Base-by-base conservation (phyloP, 495 filamentous ascomycete genomes). In the Sporormia fimetaria region DNA sequence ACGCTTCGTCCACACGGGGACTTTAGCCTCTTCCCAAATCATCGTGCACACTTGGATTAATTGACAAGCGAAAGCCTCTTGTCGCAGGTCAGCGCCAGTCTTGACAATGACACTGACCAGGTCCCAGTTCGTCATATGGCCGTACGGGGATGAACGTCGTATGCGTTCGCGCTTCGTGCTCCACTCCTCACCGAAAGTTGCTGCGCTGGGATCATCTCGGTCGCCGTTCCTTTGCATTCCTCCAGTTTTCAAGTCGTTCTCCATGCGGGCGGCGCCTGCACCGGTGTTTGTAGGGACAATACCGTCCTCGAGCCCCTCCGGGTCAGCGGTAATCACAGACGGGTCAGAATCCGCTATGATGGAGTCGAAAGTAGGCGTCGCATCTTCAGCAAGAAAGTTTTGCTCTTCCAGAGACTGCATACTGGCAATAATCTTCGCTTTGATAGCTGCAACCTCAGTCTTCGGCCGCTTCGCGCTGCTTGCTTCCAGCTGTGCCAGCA, bases 381-480 rank as follows among this genome's bases (percentile, higher is more conserved):
- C 27, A 18, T 63, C 58, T 44, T 76, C 75, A 37, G 79, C 71
- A 28, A 78, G 69, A 48, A 85, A 85, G 55, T 71, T 82, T 54
- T 85, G 77, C 56, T 85, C 80, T 53, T 85, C 80, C n/a, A 85
- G 67, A 52, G 63, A 80, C 49, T 85, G 80, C 80, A 85, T 85
- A 58, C 80, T 83, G 2, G 81, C 81, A 47, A 85, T 85, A 48
- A 85, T 85, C 60, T 77, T 77, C 9, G 78, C 72, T 44, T 78
- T 66, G 57, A 85, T 85, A 17, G 78, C 79, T 6, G 76, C 80
- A 6, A 85, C 80, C 56, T 85, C 81, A 26, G 73, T 67, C 47
- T 68, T 74, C 11, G 80, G 80, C 21, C 81, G 62, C 51, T 83
- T 85, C 3, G 76, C 73, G 47, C 75, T 72, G 17, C 76, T 83